Evolutionary conservation across 805 yeast genomes (phyloP), one percentile per base, ranked within the genome.

Genomic region (Metschnikowia baotianmanensis): DNA sequence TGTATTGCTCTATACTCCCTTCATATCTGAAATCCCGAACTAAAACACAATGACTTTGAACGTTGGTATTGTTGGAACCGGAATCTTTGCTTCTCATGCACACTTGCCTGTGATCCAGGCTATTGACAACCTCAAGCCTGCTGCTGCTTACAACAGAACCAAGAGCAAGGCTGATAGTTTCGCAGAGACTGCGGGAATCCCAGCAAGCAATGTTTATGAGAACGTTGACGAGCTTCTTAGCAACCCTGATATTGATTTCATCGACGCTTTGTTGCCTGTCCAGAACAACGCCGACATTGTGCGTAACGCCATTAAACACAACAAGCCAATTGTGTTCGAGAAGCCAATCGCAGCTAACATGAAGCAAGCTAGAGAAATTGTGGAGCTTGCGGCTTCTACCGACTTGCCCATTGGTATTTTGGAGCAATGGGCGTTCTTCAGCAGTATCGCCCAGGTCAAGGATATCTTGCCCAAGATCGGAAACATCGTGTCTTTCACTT

Each of bases 311-410:
- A 69, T 87, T 40, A 73, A 76, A 35, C 75, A 84, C 52, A 78
- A 80, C 36, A 91, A 90, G 66, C 93, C 96, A 43, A 71, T 90
- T 33, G 71, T 79, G 27, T 63, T 91, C 55, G 98, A 91, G 62
- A 91, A 91, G 67, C 98, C 98, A 49, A 82, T 91, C 58, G 93
- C 97, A 24, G 95, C 96, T 28, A 82, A 76, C 45, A 62, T 91
- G 54, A 76, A 71, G 9, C 95, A 88, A 59, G 97, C 96, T 17
- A 73, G 71, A 45, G 82, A 86, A 61, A 78, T 91, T 42, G 96
- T 90, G 29, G 61, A 78, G 46, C 57, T 91, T 33, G 69, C 89
- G 31, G 73, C 73, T 35, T 55, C 71, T 7, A 69, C 90, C 13
- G 78, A 78, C 21, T 55, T 86, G 19, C 90, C 93, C 15, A 77